Base-by-base conservation (phyloP, 2,329 filamentous ascomycete species). In the Trichoderma sp. region DNA sequence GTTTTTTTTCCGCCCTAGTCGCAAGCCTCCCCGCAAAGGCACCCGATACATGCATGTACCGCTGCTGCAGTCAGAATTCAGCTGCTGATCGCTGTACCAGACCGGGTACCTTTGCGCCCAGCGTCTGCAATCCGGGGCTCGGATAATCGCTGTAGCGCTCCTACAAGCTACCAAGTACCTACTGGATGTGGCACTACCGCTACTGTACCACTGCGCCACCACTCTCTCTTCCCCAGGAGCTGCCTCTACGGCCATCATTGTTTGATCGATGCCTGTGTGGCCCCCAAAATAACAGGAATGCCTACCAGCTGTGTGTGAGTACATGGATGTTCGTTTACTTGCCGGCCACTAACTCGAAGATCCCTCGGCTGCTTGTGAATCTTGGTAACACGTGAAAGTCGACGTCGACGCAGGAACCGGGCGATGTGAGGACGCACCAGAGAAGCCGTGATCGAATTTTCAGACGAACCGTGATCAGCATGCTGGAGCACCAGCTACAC, bases 321-420 rank as follows among this genome's bases (percentile, higher is more conserved):
- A 50, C 73, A 75, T 75, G 73, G 65, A 75, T 71, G 73, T 71
- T 31, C 11, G 60, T 50, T 29, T 38, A 56, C 38, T 5, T 60
- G 38, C 73, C 53, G 59, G 27, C 74, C 65, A 56, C 75, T 76
- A 75, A 67, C 12, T 21, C 31, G 60, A 62, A 53, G 62, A 73
- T 76, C 75, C 78, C 77, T 79, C 78, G 78, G 78, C 76, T 76
- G 76, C 75, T 76, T 74, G 75, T 75, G 71, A 75, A 71, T 71
- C 27, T 45, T 21, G 12, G 60, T 67, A 45, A 45, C 76, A 78
- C 76, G 76, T 78, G 74, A 77, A 76, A 74, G 69, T 45, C 56
- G 33, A 66, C 53, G 56, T 35, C 35, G 60, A 73, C 31, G 60
- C 41, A 56, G n/a, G 31, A 63, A 18, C 60, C 31, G 12, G 12